A percentile compares a stretch with the other conserved stretches of the same genome.
Conservation (phyloP, 164 flowering plant genomes). For the Chimonanthus salicifolius region DNA sequence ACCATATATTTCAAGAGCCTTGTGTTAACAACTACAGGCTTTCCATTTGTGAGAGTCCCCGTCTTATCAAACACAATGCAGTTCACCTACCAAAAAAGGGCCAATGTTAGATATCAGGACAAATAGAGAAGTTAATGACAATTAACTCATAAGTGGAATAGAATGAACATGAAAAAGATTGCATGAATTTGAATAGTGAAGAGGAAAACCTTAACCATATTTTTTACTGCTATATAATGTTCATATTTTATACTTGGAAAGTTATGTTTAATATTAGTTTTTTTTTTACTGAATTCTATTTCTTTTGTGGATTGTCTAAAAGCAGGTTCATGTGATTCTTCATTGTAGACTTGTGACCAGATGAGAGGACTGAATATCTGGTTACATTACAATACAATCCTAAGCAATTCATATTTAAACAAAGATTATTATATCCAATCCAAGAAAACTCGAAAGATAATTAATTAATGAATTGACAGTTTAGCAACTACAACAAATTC, state of each 20-base stretch:
- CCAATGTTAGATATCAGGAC: constrained; percentile 20
- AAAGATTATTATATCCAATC: not conserved
- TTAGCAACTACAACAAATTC: not conserved
- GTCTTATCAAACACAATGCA: constrained; percentile 94
- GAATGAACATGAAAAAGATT: not conserved
- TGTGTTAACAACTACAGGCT: constrained; percentile 72
- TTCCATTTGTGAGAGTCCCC: constrained; percentile 86
- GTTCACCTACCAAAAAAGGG: constrained; percentile 33
- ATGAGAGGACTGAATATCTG: too few species aligned
- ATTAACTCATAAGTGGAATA: not conserved
- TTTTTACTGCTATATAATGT: too few species aligned
- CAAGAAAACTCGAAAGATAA: not conserved
- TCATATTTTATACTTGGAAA: too few species aligned
- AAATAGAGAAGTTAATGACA: not conserved
- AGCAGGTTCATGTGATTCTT: too few species aligned
- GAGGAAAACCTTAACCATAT: not conserved
- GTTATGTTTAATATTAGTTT: too few species aligned
- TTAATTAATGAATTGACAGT: too few species aligned
- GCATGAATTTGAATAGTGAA: not conserved
- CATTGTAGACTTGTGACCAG: too few species aligned
- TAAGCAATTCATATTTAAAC: too few species aligned
- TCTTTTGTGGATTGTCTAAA: too few species aligned
- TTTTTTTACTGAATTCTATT: constrained; percentile 21
- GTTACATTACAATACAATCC: too few species aligned
- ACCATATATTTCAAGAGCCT: constrained; percentile 56